A percentile compares a stretch with the other conserved stretches of the same genome.
These are phyloP conservation scores for Stagonosporopsis tanaceti DNA, from an alignment of 2,329 filamentous ascomycete species.

Conservation along the genomic window DNA sequence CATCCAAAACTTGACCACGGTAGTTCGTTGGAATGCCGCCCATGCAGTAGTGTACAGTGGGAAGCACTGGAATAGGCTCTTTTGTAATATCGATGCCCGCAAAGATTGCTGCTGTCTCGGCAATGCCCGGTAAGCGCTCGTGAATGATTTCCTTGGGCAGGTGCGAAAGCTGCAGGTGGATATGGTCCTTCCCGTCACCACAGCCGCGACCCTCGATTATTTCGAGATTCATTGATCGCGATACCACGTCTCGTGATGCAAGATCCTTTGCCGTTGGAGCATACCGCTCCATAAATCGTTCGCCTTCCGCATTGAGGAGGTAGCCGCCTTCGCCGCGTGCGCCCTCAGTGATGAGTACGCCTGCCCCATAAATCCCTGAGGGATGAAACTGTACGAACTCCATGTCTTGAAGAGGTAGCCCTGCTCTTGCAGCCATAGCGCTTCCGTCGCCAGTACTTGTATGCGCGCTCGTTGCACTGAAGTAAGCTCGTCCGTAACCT, in stretches of 20 bases:
- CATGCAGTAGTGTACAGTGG: constrained; percentile 63
- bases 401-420: constrained; percentile 59
- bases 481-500: constrained; percentile 61
- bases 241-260: constrained; percentile 58
- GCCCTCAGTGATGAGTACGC: constrained; percentile 59
- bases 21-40: constrained; percentile 61
- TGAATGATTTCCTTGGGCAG: constrained; percentile 57
- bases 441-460: constrained; percentile 61
- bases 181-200: constrained; percentile 57
- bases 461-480: constrained; percentile 59
- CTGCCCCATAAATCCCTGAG: constrained; percentile 60
- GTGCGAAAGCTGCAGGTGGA: constrained; percentile 58
- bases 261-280: constrained; percentile 61
- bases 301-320: constrained; percentile 58
- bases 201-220: constrained; percentile 57
- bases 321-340: constrained; percentile 61
- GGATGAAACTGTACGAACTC: constrained; percentile 63
- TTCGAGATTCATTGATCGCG: constrained; percentile 59
- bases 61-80: constrained; percentile 60
- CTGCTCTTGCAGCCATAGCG: constrained; percentile 59
- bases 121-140: constrained; percentile 59
- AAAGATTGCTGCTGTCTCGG: constrained; percentile 61
- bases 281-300: constrained; percentile 62
- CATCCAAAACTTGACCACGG: constrained; percentile 57
- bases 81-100: constrained; percentile 59